Percentiles rank a stretch among this genome's conserved stretches.
Conservation (phyloP, 75 land plant genomes). For the Adiantum capillusveneris region DNA sequence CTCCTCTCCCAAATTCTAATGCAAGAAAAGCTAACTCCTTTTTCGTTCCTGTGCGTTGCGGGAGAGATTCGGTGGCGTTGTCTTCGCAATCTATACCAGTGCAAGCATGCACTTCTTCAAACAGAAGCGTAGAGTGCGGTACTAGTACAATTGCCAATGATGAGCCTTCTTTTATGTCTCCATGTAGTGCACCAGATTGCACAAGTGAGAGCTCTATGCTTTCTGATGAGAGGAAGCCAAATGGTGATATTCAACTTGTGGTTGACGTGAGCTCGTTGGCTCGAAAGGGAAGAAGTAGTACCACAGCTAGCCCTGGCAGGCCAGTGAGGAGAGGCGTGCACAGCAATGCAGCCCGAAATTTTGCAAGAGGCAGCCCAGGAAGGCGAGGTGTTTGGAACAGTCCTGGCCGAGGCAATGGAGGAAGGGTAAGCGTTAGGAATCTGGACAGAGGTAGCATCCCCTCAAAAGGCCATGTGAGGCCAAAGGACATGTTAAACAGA, state of each 20-base stretch:
- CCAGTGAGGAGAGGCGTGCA: not conserved
- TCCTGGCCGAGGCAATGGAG: constrained; percentile 2
- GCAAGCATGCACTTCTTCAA: not conserved
- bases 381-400: constrained; percentile 1
- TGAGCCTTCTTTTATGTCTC: not conserved
- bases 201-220: not conserved
- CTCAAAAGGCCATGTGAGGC: not conserved
- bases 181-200: not conserved
- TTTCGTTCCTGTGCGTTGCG: not conserved
- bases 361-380: not conserved
- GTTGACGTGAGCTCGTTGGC: not conserved
- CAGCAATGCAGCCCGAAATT: not conserved
- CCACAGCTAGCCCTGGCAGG: not conserved
- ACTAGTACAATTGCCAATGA: too few relatives aligned
- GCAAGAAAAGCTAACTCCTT: not conserved
- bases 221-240: not conserved
- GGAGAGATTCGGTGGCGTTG: not conserved
- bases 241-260: not conserved
- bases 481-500: not conserved
- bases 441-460: not conserved
- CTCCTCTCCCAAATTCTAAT: not conserved
- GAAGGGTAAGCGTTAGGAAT: not conserved
- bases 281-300: not conserved
- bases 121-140: too few relatives aligned
- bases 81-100: not conserved